These are phyloP conservation scores for Endotrypanum monterogeii DNA, from an alignment of 208 protist species.

Conservation along the genomic window DNA sequence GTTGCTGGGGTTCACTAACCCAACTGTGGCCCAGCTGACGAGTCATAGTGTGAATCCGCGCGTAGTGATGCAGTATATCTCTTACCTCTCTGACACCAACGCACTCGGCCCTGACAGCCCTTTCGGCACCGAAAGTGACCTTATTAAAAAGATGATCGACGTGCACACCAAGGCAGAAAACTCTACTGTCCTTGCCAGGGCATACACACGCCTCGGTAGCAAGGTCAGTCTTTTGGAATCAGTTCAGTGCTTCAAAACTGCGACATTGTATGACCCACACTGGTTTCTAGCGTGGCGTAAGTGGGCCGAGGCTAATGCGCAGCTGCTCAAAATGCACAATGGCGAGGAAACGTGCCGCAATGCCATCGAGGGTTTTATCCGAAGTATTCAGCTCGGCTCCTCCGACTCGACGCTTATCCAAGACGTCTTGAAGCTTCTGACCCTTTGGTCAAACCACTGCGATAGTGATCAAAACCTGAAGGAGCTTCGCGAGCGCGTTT, in stretches of 20 bases:
- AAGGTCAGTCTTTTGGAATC: conserved; percentile 61
- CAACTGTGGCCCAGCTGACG: conserved; percentile 74
- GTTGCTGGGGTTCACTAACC: conserved; percentile 62
- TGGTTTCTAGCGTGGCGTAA: conserved; percentile 88
- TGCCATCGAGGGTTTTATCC: conserved; percentile 85
- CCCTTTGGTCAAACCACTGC: conserved; percentile 96
- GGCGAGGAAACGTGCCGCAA: conserved; percentile 61
- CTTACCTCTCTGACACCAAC: conserved; percentile 68
- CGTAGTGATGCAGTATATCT: conserved; percentile 88
- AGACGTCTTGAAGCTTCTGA: conserved; percentile 98
- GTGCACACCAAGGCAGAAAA: conserved; percentile 81
- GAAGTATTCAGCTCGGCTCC: conserved; percentile 78
- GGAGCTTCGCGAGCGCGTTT: conserved; percentile 92
- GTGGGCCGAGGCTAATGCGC: conserved; percentile 75
- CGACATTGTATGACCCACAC: conserved; percentile 78
- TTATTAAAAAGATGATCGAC: conserved; percentile 87
- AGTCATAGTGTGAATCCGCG: conserved; percentile 68
- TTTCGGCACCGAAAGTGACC: conserved; percentile 73
- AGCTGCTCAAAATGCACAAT: conserved; percentile 50
- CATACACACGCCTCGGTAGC: conserved; percentile 75
- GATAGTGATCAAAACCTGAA: conserved; percentile 65
- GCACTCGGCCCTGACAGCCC: conserved; percentile 51
- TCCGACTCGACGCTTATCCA: conserved; percentile 91
- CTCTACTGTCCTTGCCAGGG: conserved; percentile 53
- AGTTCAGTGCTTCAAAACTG: conserved; percentile 77